Evolutionary conservation across 176 grass and related monocot genomes (phyloP).

Genomic region (Zea luxurians): DNA sequence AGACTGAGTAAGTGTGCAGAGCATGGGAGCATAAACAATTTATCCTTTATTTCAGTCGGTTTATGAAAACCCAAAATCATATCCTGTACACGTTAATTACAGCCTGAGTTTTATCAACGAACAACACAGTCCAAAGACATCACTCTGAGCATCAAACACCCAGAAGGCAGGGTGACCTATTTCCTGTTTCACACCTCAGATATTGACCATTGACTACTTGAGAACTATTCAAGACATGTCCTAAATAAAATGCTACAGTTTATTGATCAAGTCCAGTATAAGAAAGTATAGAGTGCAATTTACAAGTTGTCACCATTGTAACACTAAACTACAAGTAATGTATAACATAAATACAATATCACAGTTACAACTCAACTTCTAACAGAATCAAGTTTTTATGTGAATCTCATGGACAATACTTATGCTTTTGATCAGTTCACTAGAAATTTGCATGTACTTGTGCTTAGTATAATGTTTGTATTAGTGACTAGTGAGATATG

Average conservation of each 20-base stretch:
- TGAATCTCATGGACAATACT: neutral
- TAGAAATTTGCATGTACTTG: neutral
- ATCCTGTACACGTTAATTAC: neutral
- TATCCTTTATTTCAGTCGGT: neutral
- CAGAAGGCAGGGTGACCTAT: neutral
- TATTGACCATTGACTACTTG: neutral
- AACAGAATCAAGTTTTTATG: constrained; percentile 1
- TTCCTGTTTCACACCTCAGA: neutral
- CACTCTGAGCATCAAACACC: neutral
- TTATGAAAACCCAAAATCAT: neutral
- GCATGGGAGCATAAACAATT: neutral
- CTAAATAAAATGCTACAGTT: neutral
- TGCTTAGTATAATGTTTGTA: neutral
- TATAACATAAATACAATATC: neutral
- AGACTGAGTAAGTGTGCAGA: neutral
- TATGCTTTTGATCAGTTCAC: neutral
- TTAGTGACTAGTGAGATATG: neutral
- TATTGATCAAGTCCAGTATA: neutral
- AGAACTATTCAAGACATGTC: constrained; percentile 24
- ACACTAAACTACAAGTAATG: neutral
- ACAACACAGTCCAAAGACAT: neutral
- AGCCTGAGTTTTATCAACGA: neutral
- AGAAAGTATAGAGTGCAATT: neutral
- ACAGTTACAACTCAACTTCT: neutral
- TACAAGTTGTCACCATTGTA: neutral